phyloP scores from a whole-genome alignment of 2,329 filamentous ascomycete species.

The Diplocarpon rosae region DNA sequence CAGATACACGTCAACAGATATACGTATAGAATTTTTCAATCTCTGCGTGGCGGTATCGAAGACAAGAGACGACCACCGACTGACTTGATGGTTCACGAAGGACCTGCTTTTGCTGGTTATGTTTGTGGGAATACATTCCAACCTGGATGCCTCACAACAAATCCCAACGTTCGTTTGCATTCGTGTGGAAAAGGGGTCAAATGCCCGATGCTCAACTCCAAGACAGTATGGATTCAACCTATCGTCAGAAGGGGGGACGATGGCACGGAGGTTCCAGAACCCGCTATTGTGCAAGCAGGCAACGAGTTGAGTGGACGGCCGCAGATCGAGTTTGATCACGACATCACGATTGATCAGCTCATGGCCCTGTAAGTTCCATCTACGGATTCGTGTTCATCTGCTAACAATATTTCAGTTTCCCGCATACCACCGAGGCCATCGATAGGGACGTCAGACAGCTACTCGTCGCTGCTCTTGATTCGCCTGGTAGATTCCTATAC shows the following conservation, averaged over 20 bases:
- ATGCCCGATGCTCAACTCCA: constrained; percentile 39
- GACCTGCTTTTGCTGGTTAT: constrained; percentile 60
- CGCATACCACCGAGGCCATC: constrained; percentile 21
- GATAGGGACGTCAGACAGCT: constrained; percentile 27
- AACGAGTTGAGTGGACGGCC: constrained; percentile 60
- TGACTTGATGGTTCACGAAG: constrained; percentile 42
- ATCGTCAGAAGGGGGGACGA: constrained; percentile 55
- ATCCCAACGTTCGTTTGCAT: constrained; percentile 57
- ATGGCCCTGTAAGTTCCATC: constrained; percentile 35
- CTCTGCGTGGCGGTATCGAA: constrained; percentile 39
- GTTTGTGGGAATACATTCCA: constrained; percentile 60
- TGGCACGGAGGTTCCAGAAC: constrained; percentile 56
- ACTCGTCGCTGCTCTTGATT: constrained; percentile 17
- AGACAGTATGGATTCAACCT: constrained; percentile 66
- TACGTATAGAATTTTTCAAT: constrained; percentile 60
- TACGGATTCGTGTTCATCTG: not conserved
- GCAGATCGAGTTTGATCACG: constrained; percentile 50
- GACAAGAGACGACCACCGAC: constrained; percentile 30
- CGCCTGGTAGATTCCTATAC: constrained; percentile 17
- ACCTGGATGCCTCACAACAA: constrained; percentile 59
- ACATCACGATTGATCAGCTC: constrained; percentile 40
- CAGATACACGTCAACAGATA: constrained; percentile 77
- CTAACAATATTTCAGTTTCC: constrained; percentile 12
- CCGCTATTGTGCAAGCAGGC: constrained; percentile 68
- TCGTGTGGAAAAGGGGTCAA: constrained; percentile 70